Percentiles rank a stretch among this genome's conserved stretches.
phyloP scores from a whole-genome alignment of 1,284 basidiomycete genomes.

The Cryptococcus sp. region DNA sequence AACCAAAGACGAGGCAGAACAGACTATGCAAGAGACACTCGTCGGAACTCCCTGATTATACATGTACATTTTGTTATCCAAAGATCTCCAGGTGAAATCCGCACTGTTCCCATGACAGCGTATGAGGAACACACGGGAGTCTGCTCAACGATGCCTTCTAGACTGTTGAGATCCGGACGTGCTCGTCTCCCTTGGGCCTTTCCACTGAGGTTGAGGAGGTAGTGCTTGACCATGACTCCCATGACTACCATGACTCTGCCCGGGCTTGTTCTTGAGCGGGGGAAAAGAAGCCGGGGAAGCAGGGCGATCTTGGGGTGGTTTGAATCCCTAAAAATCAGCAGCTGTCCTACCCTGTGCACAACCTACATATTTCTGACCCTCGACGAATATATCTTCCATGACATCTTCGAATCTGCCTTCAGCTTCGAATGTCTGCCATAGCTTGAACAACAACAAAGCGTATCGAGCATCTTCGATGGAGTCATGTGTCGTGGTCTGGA shows the following conservation, averaged over 20 bases:
- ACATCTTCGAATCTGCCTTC: slow-evolving; percentile 78
- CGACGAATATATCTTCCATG: slow-evolving; percentile 64
- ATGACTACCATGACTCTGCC: not conserved
- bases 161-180: no score
- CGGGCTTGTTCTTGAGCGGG: not conserved
- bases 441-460: slow-evolving; percentile 79
- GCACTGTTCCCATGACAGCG: no score
- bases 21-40: no score
- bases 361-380: slow-evolving; percentile 48
- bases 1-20: no score
- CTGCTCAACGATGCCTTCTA: no score
- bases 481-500: slow-evolving; percentile 91
- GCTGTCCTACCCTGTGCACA: not conserved
- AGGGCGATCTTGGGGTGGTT: slow-evolving; percentile 11
- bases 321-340: slow-evolving; percentile 9
- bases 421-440: slow-evolving; percentile 71
- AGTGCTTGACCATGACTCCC: no score
- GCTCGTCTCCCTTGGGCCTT: no score
- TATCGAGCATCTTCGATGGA: slow-evolving; percentile 93
- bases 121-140: no score
- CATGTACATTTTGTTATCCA: no score
- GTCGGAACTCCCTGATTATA: no score
- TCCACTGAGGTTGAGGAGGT: no score
- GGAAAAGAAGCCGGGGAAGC: slow-evolving; percentile 4
- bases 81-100: no score